These are phyloP conservation scores for Pichia scutulata DNA, from an alignment of 805 yeast genomes.

Conservation along the genomic window DNA sequence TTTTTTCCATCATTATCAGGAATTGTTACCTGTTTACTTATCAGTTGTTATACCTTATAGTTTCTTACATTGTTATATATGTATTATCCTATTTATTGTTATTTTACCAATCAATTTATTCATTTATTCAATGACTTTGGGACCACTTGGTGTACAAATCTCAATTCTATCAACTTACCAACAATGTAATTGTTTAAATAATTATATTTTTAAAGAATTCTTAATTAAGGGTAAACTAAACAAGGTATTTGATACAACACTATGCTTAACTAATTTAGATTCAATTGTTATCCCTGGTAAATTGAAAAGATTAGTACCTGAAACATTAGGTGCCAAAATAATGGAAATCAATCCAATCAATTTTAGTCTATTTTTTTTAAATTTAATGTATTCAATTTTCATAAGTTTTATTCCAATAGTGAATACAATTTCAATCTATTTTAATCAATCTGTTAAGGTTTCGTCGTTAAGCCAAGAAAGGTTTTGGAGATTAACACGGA, in stretches of 20 bases:
- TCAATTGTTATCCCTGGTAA: constrained; percentile 28
- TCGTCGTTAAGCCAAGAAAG: constrained; percentile 17
- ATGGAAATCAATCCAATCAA: constrained; percentile 9
- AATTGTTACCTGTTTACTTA: constrained; percentile 22
- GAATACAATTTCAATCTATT: constrained; percentile 16
- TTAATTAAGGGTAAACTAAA: constrained; percentile 21
- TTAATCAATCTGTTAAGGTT: constrained; percentile 15
- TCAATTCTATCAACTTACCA: constrained; percentile 20
- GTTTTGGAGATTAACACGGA: constrained; percentile 18
- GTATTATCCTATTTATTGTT: constrained; percentile 13
- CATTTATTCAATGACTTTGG: constrained; percentile 16
- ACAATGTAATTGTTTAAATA: constrained; percentile 20
- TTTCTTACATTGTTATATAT: constrained; percentile 16
- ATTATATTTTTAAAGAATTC: constrained; percentile 19
- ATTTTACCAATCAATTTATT: constrained; percentile 21
- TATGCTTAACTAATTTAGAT: constrained; percentile 24
- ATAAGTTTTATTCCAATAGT: constrained; percentile 20
- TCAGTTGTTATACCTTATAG: constrained; percentile 20
- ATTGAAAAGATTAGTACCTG: constrained; percentile 24
- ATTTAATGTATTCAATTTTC: constrained; percentile 10
- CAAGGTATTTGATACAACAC: constrained; percentile 20
- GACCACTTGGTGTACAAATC: constrained; percentile 24
- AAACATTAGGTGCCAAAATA: constrained; percentile 19
- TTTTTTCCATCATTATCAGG: constrained; percentile 18
- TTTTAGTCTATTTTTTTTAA: neutral